phyloP scores from a whole-genome alignment of 352 stramenopile species.

The Pythium insidiosum region DNA sequence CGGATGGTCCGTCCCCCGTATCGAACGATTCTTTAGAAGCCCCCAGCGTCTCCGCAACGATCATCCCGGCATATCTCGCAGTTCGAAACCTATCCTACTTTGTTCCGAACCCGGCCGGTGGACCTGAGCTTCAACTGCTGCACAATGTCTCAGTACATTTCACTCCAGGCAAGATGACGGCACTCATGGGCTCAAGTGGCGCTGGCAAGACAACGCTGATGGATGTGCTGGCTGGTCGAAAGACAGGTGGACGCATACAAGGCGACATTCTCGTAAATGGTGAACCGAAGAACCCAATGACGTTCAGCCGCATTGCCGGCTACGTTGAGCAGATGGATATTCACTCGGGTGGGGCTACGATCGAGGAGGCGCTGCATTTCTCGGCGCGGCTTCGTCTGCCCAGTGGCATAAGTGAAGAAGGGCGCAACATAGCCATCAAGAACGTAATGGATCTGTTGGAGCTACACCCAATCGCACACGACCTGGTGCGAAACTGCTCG shows the following conservation, averaged over 20 bases:
- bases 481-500: slow-evolving; percentile 49
- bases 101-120: slow-evolving; percentile 7
- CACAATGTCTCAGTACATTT: slow-evolving; percentile 18
- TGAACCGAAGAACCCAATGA: slow-evolving; percentile 5
- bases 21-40: not conserved
- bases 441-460: slow-evolving; percentile 43
- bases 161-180: slow-evolving; percentile 24
- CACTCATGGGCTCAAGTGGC: slow-evolving; percentile 36
- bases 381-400: slow-evolving; percentile 9
- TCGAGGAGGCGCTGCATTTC: slow-evolving; percentile 13
- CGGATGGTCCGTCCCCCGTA: not conserved
- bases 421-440: slow-evolving; percentile 22
- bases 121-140: slow-evolving; percentile 16
- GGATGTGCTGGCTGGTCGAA: slow-evolving; percentile 87
- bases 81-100: slow-evolving; percentile 17
- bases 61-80: slow-evolving; percentile 10
- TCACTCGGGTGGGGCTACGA: slow-evolving; percentile 16
- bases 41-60: not conserved
- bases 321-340: slow-evolving; percentile 19
- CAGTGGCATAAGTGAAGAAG: not conserved
- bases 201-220: slow-evolving; percentile 88
- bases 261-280: slow-evolving; percentile 34
- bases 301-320: slow-evolving; percentile 9
- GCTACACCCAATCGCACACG: slow-evolving; percentile 37
- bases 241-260: slow-evolving; percentile 55